A percentile compares a stretch with the other conserved stretches of the same genome.
These are phyloP conservation scores for Paracoccidioides lutzii DNA, from an alignment of 2,329 filamentous ascomycete genomes.

Conservation along the genomic window DNA sequence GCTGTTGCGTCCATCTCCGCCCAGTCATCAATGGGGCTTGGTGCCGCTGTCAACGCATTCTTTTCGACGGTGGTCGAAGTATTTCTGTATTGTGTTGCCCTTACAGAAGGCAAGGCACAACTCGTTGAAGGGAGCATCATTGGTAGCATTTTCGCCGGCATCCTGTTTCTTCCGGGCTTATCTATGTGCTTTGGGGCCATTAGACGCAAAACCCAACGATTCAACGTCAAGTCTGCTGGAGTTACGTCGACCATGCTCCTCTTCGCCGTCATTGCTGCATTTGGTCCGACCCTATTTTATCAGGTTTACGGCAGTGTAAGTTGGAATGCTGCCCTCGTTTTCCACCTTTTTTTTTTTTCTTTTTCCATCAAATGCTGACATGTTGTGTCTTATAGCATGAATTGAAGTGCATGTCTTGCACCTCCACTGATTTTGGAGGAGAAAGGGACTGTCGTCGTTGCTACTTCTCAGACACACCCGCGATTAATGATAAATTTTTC, in stretches of 20 bases:
- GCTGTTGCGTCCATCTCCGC: conserved; percentile 97
- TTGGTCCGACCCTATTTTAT: conserved; percentile 92
- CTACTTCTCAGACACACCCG: conserved; percentile 81
- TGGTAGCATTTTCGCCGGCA: conserved; percentile 93
- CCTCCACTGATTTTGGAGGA: conserved; percentile 22
- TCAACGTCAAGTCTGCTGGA: conserved; percentile 91
- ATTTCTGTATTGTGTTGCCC: conserved; percentile 88
- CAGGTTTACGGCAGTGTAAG: conserved; percentile 87
- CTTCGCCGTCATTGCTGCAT: conserved; percentile 89
- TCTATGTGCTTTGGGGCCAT: conserved; percentile 99
- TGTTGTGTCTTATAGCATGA: conserved; percentile 52
- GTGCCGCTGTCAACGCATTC: conserved; percentile 93
- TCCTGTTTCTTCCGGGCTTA: conserved; percentile 82
- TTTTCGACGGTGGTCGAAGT: conserved; percentile 97
- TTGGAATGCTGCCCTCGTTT: conserved; percentile 22
- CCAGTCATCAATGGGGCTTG: conserved; percentile 95
- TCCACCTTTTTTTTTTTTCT: neutral
- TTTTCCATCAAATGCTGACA: conserved; percentile 18
- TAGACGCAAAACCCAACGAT: conserved; percentile 94
- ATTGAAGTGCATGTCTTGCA: conserved; percentile 63
- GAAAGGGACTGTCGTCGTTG: conserved; percentile 71
- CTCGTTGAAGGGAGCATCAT: conserved; percentile 95
- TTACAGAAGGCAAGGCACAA: conserved; percentile 81
- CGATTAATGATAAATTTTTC: conserved; percentile 78
- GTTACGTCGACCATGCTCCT: conserved; percentile 97